Conservation (phyloP, 805 yeast genomes). For the Blastobotrys parvus region DNA sequence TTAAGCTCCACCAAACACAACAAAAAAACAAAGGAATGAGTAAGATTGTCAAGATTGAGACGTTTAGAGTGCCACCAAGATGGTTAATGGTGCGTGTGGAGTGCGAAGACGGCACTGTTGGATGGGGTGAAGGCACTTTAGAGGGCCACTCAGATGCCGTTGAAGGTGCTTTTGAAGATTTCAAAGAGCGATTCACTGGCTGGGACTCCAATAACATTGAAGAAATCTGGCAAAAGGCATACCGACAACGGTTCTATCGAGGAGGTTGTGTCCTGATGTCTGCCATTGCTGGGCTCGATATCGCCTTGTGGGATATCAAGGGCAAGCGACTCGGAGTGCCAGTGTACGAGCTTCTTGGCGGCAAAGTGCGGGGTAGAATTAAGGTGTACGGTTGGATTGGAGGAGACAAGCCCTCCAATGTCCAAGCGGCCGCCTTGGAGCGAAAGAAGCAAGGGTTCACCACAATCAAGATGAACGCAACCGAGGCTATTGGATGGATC, state of each 20-base stretch:
- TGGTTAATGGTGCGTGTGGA: conserved; percentile 26
- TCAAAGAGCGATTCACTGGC: conserved; percentile 25
- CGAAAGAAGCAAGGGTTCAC: conserved; percentile 27
- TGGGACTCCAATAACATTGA: conserved; percentile 25
- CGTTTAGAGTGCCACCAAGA: conserved; percentile 26
- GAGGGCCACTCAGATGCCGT: conserved; percentile 29
- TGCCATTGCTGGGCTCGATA: conserved; percentile 27
- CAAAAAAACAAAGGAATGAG: not conserved
- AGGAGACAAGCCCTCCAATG: conserved; percentile 25
- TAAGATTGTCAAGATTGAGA: conserved; percentile 20
- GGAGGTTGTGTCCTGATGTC: conserved; percentile 29
- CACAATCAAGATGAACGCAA: conserved; percentile 28
- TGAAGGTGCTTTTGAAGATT: conserved; percentile 26
- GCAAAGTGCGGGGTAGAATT: conserved; percentile 24
- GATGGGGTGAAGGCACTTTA: conserved; percentile 28
- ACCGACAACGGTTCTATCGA: conserved; percentile 27
- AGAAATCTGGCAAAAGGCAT: conserved; percentile 24
- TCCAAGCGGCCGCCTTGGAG: conserved; percentile 21
- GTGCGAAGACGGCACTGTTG: conserved; percentile 21
- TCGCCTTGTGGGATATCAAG: conserved; percentile 29
- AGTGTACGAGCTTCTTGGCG: conserved; percentile 25
- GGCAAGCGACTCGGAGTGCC: conserved; percentile 27
- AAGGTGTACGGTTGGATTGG: conserved; percentile 29
- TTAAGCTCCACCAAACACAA: not conserved
- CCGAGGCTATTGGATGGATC: conserved; percentile 24